These are phyloP conservation scores for Cudoniella acicularis DNA, from an alignment of 495 filamentous ascomycete species.

Conservation along the genomic window DNA sequence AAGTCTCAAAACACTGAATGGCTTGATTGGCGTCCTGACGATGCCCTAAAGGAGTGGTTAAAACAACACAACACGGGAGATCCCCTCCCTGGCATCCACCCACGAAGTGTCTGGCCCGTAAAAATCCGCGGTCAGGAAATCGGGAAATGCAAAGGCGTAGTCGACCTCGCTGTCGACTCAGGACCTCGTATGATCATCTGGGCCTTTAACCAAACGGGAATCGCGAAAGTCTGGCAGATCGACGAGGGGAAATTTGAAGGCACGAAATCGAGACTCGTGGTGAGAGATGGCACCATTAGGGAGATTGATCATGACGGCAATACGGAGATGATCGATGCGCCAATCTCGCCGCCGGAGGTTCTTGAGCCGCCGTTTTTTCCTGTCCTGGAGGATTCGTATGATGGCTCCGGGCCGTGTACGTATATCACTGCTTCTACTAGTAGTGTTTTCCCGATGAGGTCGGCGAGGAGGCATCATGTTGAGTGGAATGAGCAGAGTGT, in stretches of 20 bases:
- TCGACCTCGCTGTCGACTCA: constrained; percentile 37
- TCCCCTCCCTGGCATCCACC: constrained; percentile 13
- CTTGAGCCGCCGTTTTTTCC: neutral
- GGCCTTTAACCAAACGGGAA: constrained; percentile 36
- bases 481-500: constrained; percentile 1
- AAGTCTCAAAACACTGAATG: constrained; percentile 12
- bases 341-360: neutral
- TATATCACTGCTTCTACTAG: neutral
- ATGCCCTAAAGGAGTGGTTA: constrained; percentile 16
- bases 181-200: constrained; percentile 35
- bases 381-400: neutral
- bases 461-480: neutral
- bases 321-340: constrained; percentile 18
- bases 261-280: constrained; percentile 8
- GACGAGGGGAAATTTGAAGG: constrained; percentile 16
- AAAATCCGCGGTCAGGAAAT: constrained; percentile 35
- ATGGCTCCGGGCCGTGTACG: neutral
- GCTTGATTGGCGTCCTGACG: constrained; percentile 22
- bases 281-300: constrained; percentile 26
- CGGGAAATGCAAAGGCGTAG: constrained; percentile 29
- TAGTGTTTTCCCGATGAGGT: neutral
- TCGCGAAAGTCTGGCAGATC: constrained; percentile 30
- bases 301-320: constrained; percentile 19
- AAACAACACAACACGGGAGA: constrained; percentile 6
- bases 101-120: constrained; percentile 27